A percentile compares a stretch with the other conserved stretches of the same genome.
Evolutionary conservation across 163 green algal genomes (phyloP).

Genomic region (Botryococcus braunii): DNA sequence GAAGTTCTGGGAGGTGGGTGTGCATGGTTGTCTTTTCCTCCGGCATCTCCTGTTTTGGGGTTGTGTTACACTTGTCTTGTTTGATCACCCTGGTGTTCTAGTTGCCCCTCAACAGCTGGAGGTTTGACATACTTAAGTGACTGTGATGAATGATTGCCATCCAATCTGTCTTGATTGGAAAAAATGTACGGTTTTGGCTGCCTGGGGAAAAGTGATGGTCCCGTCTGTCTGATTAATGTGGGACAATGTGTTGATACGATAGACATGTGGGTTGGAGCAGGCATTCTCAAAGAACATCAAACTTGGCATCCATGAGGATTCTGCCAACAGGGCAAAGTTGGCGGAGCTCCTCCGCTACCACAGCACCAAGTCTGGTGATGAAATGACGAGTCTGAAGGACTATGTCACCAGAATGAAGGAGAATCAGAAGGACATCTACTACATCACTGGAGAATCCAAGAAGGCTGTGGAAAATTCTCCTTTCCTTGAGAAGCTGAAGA

Average conservation of each 20-base stretch:
- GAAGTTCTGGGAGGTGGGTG: constrained; percentile 99
- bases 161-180: too few species aligned
- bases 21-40: too few species aligned
- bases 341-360: constrained; percentile 94
- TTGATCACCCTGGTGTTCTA: too few species aligned
- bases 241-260: too few species aligned
- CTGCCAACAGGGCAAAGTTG: constrained; percentile 81
- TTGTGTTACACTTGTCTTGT: too few species aligned
- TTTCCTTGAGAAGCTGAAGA: constrained; percentile 97
- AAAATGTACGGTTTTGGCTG: too few species aligned
- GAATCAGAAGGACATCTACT: constrained; percentile 96
- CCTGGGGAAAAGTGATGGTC: too few species aligned
- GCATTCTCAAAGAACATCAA: constrained; percentile 99
- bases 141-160: too few species aligned
- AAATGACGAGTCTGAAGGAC: constrained; percentile 96
- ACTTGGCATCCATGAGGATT: constrained; percentile 86
- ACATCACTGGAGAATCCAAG: constrained; percentile 95
- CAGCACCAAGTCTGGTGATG: constrained; percentile 93
- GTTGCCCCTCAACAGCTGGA: too few species aligned
- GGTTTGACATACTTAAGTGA: too few species aligned
- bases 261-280: neutral
- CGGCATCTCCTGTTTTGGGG: constrained; percentile 1
- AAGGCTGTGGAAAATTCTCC: constrained; percentile 97
- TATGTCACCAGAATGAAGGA: constrained; percentile 99
- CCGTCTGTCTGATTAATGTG: too few species aligned